phyloP scores from a whole-genome alignment of 768 basidiomycete species.

The Mycena metata region DNA sequence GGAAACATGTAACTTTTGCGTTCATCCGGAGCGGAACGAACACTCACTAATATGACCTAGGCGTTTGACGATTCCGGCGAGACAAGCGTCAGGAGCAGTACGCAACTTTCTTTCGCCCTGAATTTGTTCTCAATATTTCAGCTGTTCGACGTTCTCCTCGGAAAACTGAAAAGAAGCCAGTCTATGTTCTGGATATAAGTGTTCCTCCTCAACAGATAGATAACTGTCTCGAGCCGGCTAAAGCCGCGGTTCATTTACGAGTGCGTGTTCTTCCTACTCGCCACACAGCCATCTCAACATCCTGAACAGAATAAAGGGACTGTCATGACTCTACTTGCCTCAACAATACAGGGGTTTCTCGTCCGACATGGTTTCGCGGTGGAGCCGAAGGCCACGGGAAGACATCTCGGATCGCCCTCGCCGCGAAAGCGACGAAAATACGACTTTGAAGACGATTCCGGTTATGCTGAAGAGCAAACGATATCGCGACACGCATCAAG shows the following conservation, averaged over 20 bases:
- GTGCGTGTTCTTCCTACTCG: constrained; percentile 54
- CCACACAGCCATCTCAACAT: constrained; percentile 28
- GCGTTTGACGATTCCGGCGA: constrained; percentile 78
- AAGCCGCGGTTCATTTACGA: constrained; percentile 74
- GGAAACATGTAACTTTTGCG: constrained; percentile 68
- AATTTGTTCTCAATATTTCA: constrained; percentile 46
- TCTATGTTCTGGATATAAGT: constrained; percentile 85
- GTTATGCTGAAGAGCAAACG: constrained; percentile 47
- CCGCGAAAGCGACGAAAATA: constrained; percentile 69
- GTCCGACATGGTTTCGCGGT: constrained; percentile 68
- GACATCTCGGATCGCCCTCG: constrained; percentile 45
- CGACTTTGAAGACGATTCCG: constrained; percentile 51
- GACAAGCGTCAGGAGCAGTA: constrained; percentile 61
- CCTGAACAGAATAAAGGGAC: constrained; percentile 67
- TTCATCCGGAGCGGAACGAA: constrained; percentile 1
- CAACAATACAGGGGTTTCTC: constrained; percentile 74
- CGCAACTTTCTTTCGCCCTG: constrained; percentile 26
- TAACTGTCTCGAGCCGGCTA: constrained; percentile 85
- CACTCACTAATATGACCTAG: constrained; percentile 51
- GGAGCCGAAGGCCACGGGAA: constrained; percentile 37
- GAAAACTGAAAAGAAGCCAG: constrained; percentile 82
- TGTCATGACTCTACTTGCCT: constrained; percentile 68
- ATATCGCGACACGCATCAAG: constrained; percentile 18
- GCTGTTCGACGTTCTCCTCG: constrained; percentile 80
- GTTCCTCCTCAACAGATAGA: constrained; percentile 79